phyloP scores from a whole-genome alignment of 1,284 basidiomycete species.

The Fistulinella cinereoalba region DNA sequence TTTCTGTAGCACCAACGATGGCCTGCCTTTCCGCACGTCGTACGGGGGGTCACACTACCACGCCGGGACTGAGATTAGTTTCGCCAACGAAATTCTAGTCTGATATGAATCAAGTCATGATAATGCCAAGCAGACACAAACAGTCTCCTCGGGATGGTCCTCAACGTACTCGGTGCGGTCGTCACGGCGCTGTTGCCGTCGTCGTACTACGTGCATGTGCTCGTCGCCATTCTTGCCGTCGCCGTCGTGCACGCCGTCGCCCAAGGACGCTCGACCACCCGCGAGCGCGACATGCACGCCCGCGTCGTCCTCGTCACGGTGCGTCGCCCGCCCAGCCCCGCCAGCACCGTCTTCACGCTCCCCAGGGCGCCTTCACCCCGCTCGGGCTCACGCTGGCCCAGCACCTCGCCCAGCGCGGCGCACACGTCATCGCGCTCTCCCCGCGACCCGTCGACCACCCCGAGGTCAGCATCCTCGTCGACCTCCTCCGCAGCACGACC shows the following conservation, averaged over 20 bases:
- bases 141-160: too few relatives aligned
- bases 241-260: conserved; percentile 54
- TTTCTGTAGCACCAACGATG: too few relatives aligned
- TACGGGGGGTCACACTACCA: too few relatives aligned
- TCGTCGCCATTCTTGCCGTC: conserved; percentile 41
- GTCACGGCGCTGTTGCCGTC: conserved; percentile 22
- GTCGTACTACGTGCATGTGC: conserved; percentile 49
- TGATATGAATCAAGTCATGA: too few relatives aligned
- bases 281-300: conserved; percentile 72
- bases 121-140: too few relatives aligned
- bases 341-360: conserved; percentile 1
- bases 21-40: too few relatives aligned
- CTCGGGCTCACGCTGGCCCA: conserved; percentile 65
- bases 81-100: too few relatives aligned
- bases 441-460: conserved; percentile 55
- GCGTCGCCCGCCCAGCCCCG: conserved; percentile 17
- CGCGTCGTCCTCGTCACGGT: conserved; percentile 70
- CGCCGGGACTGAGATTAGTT: too few relatives aligned
- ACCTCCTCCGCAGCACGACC: conserved; percentile 61
- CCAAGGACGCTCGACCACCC: conserved; percentile 63
- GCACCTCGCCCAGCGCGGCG: conserved; percentile 63
- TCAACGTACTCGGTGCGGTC: conserved; percentile 26
- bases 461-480: conserved; percentile 54
- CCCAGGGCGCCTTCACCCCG: conserved; percentile 70
- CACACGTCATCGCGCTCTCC: conserved; percentile 70